Percentiles rank a stretch among this genome's conserved stretches.
Evolutionary conservation across 345 rosid species (phyloP).

Genomic region (Eutrema heterophyllum): DNA sequence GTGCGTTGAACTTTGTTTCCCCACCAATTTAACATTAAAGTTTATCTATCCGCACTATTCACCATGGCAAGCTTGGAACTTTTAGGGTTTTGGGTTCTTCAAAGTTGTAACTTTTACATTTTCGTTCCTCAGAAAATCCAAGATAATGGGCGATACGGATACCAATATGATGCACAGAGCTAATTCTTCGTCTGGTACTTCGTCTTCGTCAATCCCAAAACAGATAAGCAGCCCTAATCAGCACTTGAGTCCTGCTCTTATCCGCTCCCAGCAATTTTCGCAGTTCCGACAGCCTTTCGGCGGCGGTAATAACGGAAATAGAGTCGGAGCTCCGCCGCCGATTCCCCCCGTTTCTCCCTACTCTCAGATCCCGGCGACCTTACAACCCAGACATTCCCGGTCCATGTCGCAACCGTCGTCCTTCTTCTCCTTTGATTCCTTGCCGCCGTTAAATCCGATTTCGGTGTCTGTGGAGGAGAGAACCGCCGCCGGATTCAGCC

Average conservation of each 20-base stretch:
- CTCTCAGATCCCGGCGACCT: constrained; percentile 40
- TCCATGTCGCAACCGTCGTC: constrained; percentile 53
- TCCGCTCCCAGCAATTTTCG: constrained; percentile 10
- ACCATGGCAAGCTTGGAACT: neutral
- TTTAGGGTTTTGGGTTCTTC: constrained; percentile 15
- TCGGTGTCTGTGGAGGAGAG: constrained; percentile 69
- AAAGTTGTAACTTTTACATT: neutral
- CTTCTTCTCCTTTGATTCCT: constrained; percentile 50
- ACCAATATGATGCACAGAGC: constrained; percentile 13
- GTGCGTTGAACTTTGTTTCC: neutral
- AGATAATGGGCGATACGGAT: constrained; percentile 10
- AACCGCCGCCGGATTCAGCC: constrained; percentile 42
- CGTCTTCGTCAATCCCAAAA: constrained; percentile 27
- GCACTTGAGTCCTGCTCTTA: constrained; percentile 17
- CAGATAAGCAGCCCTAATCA: constrained; percentile 3
- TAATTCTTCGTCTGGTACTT: neutral
- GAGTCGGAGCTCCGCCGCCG: constrained; percentile 39
- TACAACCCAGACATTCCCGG: constrained; percentile 47
- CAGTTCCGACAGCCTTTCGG: constrained; percentile 12
- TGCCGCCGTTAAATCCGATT: constrained; percentile 51
- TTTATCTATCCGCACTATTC: neutral
- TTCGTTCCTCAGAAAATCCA: neutral
- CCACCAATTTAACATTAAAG: no score
- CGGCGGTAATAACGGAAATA: neutral
- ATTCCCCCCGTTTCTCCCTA: constrained; percentile 29